phyloP scores from a whole-genome alignment of 2,329 filamentous ascomycete genomes.

The Tricladium varicosporioides region DNA sequence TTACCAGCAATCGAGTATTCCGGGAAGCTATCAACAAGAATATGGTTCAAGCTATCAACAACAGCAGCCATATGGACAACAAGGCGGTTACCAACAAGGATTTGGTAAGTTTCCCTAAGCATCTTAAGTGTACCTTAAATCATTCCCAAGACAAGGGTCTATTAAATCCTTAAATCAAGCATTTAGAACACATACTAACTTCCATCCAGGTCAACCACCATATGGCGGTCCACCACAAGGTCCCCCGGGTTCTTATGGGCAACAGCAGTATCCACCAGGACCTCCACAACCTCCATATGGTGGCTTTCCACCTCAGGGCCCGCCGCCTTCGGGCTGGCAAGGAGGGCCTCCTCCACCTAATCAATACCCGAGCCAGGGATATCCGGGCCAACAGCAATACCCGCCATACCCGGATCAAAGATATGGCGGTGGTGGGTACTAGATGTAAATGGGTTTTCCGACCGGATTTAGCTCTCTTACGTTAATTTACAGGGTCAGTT shows the following conservation, averaged over 20 bases:
- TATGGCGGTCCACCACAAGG: conserved; percentile 11
- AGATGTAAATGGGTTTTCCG: neutral
- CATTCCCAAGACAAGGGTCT: too few species aligned
- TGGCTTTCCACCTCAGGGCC: conserved; percentile 2
- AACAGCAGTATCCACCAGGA: neutral
- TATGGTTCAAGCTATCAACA: conserved; percentile 9
- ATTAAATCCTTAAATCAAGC: neutral
- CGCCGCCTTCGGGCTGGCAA: conserved; percentile 8
- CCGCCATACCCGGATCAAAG: neutral
- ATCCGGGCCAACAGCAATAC: neutral
- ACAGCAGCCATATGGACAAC: conserved; percentile 7
- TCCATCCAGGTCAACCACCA: neutral
- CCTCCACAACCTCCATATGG: conserved; percentile 3
- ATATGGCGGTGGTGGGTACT: conserved; percentile 8
- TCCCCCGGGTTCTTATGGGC: neutral
- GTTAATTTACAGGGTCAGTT: neutral
- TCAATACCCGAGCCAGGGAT: neutral
- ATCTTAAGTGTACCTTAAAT: too few species aligned
- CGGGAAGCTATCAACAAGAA: conserved; percentile 16
- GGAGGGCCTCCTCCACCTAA: conserved; percentile 2
- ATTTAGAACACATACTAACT: neutral
- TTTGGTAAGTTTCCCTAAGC: too few species aligned
- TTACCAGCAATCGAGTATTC: conserved; percentile 19
- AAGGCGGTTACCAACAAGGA: conserved; percentile 1
- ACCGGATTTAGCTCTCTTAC: neutral